Evolutionary conservation across 2,329 filamentous ascomycete genomes (phyloP).

Genomic region (Colletotrichum sp.): DNA sequence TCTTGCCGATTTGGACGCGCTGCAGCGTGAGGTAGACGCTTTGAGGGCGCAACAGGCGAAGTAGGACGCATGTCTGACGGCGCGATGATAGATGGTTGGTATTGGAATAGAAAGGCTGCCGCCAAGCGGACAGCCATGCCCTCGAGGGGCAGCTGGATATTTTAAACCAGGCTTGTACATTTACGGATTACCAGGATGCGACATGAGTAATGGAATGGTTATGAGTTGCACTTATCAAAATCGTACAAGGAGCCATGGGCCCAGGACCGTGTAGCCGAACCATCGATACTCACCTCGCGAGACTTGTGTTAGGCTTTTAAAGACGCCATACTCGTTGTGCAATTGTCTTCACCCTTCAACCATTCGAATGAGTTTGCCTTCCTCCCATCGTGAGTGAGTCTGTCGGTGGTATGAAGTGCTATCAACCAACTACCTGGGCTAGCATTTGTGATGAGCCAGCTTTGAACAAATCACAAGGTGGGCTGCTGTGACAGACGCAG

Average conservation of each 20-base stretch:
- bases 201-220: slow-evolving; percentile 21
- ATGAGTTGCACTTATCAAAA: background rate
- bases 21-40: slow-evolving; percentile 80
- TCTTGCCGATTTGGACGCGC: slow-evolving; percentile 71
- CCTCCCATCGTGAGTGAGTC: background rate
- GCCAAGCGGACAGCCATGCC: background rate
- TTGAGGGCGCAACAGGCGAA: slow-evolving; percentile 49
- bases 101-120: background rate
- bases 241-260: background rate
- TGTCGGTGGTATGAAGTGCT: background rate
- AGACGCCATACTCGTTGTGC: background rate
- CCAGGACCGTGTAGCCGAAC: background rate
- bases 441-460: background rate
- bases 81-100: slow-evolving; percentile 3
- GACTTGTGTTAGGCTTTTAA: background rate
- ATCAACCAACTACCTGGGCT: background rate
- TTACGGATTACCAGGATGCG: slow-evolving; percentile 11
- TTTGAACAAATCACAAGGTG: background rate
- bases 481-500: background rate
- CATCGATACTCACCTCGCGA: background rate
- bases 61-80: background rate
- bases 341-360: background rate
- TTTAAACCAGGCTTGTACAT: slow-evolving; percentile 7
- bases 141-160: slow-evolving; percentile 4
- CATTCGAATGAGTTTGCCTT: background rate